Evolutionary conservation across 108 stramenopile species (phyloP).

Genomic region (Licmophora abbreviata): DNA sequence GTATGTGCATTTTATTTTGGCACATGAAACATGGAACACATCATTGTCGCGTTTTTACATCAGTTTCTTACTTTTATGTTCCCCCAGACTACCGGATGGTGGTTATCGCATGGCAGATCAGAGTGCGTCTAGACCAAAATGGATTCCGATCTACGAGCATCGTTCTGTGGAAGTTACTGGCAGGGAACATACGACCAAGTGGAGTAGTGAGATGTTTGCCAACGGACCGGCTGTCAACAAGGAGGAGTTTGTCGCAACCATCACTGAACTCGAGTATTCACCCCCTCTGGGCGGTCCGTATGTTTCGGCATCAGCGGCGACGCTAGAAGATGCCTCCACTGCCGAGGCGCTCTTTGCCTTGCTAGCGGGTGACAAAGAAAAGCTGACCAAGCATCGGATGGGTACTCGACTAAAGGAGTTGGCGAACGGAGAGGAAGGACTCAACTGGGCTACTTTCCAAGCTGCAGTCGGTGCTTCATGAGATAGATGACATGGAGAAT

Average conservation of each 20-base stretch:
- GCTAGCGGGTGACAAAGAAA: slow-evolving; percentile 57
- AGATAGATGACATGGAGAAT: too few relatives aligned
- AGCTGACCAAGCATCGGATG: slow-evolving; percentile 64
- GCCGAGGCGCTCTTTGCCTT: slow-evolving; percentile 51
- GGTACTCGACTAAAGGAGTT: slow-evolving; percentile 46
- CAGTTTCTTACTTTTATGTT: slow-evolving; percentile 15
- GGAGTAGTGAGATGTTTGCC: slow-evolving; percentile 55
- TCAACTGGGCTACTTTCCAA: slow-evolving; percentile 59
- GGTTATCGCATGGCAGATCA: slow-evolving; percentile 84
- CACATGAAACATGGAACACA: slow-evolving; percentile 1
- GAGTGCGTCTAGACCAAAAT: slow-evolving; percentile 64
- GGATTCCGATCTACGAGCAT: slow-evolving; percentile 71
- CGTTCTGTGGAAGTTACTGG: slow-evolving; percentile 43
- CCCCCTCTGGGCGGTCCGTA: slow-evolving; percentile 77
- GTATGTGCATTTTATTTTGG: slow-evolving; percentile 4
- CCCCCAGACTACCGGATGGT: slow-evolving; percentile 62
- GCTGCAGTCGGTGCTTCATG: slow-evolving; percentile 34
- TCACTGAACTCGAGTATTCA: slow-evolving; percentile 41
- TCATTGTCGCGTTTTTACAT: background rate
- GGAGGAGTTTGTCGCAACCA: slow-evolving; percentile 49
- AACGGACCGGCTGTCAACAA: slow-evolving; percentile 50
- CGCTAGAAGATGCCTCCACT: slow-evolving; percentile 42
- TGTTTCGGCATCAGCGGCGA: slow-evolving; percentile 40
- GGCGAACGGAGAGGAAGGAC: slow-evolving; percentile 58
- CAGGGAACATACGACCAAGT: slow-evolving; percentile 71